phyloP scores from a whole-genome alignment of 768 basidiomycete species.

The Fomitopsis serialis region DNA sequence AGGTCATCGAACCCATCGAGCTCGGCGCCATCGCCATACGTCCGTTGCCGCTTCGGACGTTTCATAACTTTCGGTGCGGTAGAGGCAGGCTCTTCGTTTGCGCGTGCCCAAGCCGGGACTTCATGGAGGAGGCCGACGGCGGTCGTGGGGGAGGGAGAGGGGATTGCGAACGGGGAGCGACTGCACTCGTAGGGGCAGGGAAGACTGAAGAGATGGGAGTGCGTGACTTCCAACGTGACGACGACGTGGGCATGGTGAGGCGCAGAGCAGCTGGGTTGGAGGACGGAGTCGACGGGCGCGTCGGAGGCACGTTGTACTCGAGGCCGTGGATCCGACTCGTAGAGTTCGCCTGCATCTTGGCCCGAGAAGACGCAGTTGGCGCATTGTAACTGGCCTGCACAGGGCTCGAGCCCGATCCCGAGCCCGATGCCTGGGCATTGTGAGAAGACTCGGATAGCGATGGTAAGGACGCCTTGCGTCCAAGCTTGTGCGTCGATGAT shows the following conservation, averaged over 20 bases:
- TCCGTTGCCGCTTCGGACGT: conserved; percentile 69
- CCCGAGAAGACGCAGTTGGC: conserved; percentile 77
- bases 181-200: conserved; percentile 34
- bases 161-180: conserved; percentile 45
- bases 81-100: conserved; percentile 34
- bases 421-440: conserved; percentile 51
- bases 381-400: conserved; percentile 54
- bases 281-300: conserved; percentile 75
- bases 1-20: conserved; percentile 86
- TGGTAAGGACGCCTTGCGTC: conserved; percentile 76
- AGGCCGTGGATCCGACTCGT: conserved; percentile 51
- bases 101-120: conserved; percentile 17
- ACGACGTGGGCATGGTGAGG: conserved; percentile 82
- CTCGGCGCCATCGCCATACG: conserved; percentile 86
- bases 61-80: conserved; percentile 62
- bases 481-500: conserved; percentile 53
- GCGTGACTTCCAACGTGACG: conserved; percentile 64
- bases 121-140: conserved; percentile 39
- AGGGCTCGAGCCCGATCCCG: conserved; percentile 33
- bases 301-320: conserved; percentile 70
- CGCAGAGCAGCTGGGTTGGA: conserved; percentile 72
- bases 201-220: conserved; percentile 78
- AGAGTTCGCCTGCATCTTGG: conserved; percentile 63
- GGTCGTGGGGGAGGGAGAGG: conserved; percentile 54
- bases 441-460: conserved; percentile 57